phyloP scores from a whole-genome alignment of 176 grass and related monocot species.

The Urochloa ruziziensis region DNA sequence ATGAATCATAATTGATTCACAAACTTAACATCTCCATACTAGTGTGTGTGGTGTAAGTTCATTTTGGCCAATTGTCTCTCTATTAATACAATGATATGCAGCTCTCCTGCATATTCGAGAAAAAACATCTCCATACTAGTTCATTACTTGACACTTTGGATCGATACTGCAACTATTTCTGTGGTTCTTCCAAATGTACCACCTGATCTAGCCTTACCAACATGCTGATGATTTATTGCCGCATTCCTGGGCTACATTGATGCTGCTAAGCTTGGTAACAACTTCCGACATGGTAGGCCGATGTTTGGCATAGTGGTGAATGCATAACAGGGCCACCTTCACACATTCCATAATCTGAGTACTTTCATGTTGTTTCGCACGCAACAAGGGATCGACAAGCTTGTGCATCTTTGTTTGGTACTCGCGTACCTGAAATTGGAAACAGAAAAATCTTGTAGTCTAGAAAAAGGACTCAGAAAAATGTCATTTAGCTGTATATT shows the following conservation, averaged over 20 bases:
- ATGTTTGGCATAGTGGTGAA: background rate
- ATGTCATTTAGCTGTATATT: background rate
- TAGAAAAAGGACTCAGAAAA: background rate
- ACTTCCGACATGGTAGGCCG: slow-evolving; percentile 33
- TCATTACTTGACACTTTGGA: background rate
- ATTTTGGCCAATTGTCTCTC: too few species aligned
- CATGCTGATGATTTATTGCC: background rate
- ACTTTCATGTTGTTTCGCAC: background rate
- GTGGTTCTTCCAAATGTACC: background rate
- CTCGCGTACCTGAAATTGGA: slow-evolving; percentile 4
- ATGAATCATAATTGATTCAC: background rate
- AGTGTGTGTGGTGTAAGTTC: too few species aligned
- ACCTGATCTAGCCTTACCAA: background rate
- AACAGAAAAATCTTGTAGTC: background rate
- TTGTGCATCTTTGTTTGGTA: background rate
- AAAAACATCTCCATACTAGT: too few species aligned
- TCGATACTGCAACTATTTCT: too few species aligned
- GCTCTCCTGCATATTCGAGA: too few species aligned
- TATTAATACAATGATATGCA: too few species aligned
- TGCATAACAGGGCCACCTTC: slow-evolving; percentile 2
- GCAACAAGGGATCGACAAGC: slow-evolving; percentile 22
- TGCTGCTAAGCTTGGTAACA: slow-evolving; percentile 15
- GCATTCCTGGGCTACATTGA: background rate
- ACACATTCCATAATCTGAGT: slow-evolving; percentile 22
- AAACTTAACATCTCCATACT: background rate